Base-by-base conservation (phyloP, 495 filamentous ascomycete species). In the Xylaria palmicola region DNA sequence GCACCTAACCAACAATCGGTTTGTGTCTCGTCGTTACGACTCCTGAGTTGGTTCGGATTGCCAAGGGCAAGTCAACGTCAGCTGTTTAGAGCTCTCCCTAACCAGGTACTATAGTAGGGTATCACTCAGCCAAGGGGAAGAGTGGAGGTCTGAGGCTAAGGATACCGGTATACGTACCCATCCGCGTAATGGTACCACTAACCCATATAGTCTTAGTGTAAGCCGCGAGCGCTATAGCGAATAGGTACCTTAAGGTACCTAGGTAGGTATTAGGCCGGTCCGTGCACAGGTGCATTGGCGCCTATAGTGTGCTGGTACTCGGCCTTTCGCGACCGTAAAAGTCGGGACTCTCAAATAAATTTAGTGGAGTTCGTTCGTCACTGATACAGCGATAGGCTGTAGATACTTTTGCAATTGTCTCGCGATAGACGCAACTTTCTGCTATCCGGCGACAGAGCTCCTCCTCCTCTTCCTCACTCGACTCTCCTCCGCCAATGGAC, bases 1-100 rank as follows among this genome's bases (percentile, higher is more conserved):
- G 22, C 24, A 53, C n/a, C n/a, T n/a, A 53, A 10, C 32, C 22
- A 36, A 36, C 29, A 51, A 26, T 22, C 19, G 26, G 44, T 22
- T 17, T 43, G 36, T 43, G 36, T 20, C 6, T 36, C 5, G 47
- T 52, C 47, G 40, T 24, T 37, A 59, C 34, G 36, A 50, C 44
- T n/a, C n/a, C n/a, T n/a, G n/a, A n/a, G 41, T 29, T 10, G 13
- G 50, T 13, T 22, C 19, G 6, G 30, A 19, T 53, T 41, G 51
- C 51, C 51, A 55, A 41, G 51, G 27, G 53, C 10, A 15, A 29
- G 53, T 30, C 19, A 27, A 56, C 53, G 53, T 56, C 53, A 56
- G 53, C 53, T 40, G n/a, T 34, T 22, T n/a, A 32, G 17, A 56
- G 39, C 26, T 27, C 36, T 41, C 13, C 13, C 32, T 13, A 6